These are phyloP conservation scores for Ceratocystiopsis sp. DNA, from an alignment of 2,329 filamentous ascomycete genomes.

Conservation along the genomic window DNA sequence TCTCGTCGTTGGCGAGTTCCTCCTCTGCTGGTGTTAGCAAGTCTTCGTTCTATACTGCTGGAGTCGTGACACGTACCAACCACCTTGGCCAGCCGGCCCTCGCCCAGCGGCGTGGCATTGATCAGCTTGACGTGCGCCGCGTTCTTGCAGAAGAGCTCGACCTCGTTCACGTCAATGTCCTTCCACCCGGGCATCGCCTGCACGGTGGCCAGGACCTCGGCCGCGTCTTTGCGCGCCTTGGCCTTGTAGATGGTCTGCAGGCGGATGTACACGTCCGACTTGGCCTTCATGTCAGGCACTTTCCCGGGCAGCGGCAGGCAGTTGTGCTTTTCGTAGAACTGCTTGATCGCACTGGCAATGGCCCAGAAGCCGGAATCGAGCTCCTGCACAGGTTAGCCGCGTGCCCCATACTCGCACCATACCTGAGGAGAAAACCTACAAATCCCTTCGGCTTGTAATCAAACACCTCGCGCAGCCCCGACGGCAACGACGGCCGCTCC, in stretches of 20 bases:
- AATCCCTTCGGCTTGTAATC: slow-evolving; percentile 28
- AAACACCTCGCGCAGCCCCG: slow-evolving; percentile 62
- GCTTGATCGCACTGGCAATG: slow-evolving; percentile 61
- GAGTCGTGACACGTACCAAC: slow-evolving; percentile 31
- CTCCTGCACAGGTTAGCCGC: background rate
- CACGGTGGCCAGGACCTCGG: slow-evolving; percentile 53
- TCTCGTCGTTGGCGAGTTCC: slow-evolving; percentile 37
- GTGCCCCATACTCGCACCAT: too few species aligned
- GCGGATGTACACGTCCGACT: slow-evolving; percentile 74
- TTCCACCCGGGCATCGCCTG: slow-evolving; percentile 31
- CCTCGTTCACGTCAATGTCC: slow-evolving; percentile 49
- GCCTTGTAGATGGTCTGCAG: slow-evolving; percentile 86
- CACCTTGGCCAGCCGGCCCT: slow-evolving; percentile 32
- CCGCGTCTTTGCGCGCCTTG: slow-evolving; percentile 64
- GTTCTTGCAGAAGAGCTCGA: slow-evolving; percentile 90
- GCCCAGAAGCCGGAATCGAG: slow-evolving; percentile 61
- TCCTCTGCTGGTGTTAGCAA: slow-evolving; percentile 22
- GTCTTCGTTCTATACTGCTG: too few species aligned
- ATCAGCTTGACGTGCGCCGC: slow-evolving; percentile 85
- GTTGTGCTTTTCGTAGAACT: slow-evolving; percentile 57
- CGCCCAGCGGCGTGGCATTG: slow-evolving; percentile 27
- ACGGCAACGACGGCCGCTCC: slow-evolving; percentile 47
- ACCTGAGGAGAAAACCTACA: too few species aligned
- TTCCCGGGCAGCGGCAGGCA: slow-evolving; percentile 71
- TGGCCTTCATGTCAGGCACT: slow-evolving; percentile 94